A percentile compares a stretch with the other conserved stretches of the same genome.
Conservation (phyloP, 1,284 basidiomycete species). For the Ustilago lituana region DNA sequence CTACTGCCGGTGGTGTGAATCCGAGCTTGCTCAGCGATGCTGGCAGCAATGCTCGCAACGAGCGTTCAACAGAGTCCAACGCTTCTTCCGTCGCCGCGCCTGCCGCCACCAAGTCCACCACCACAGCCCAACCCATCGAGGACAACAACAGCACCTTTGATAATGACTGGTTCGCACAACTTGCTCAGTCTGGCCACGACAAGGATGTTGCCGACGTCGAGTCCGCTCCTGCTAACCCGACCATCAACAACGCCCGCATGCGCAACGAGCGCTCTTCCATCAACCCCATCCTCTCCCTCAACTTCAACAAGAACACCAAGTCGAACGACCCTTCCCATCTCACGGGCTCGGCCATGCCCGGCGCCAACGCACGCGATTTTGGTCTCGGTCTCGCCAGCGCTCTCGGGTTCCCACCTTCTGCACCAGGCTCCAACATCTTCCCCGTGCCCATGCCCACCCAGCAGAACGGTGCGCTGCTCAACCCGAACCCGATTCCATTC, state of each 20-base stretch:
- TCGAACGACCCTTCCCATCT: slow-evolving; percentile 14
- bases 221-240: background rate
- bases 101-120: slow-evolving; percentile 26
- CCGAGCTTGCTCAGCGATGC: slow-evolving; percentile 36
- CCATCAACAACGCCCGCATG: slow-evolving; percentile 1
- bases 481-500: slow-evolving; percentile 63
- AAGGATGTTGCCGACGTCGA: slow-evolving; percentile 35
- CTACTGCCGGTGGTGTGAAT: slow-evolving; percentile 31
- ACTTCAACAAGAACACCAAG: slow-evolving; percentile 25
- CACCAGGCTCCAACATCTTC: slow-evolving; percentile 41
- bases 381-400: slow-evolving; percentile 35
- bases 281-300: slow-evolving; percentile 49
- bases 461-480: slow-evolving; percentile 61
- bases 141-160: slow-evolving; percentile 43
- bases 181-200: slow-evolving; percentile 48
- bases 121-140: slow-evolving; percentile 29
- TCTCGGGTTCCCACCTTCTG: slow-evolving; percentile 23
- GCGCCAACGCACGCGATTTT: slow-evolving; percentile 43
- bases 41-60: slow-evolving; percentile 5
- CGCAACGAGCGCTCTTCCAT: slow-evolving; percentile 17
- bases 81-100: slow-evolving; percentile 21
- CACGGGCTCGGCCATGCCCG: slow-evolving; percentile 51
- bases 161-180: slow-evolving; percentile 51
- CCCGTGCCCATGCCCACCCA: slow-evolving; percentile 58
- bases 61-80: slow-evolving; percentile 5